Percentiles rank a stretch among this genome's conserved stretches.
Evolutionary conservation across 495 filamentous ascomycete species (phyloP).

Genomic region (Xylaria telfairii): DNA sequence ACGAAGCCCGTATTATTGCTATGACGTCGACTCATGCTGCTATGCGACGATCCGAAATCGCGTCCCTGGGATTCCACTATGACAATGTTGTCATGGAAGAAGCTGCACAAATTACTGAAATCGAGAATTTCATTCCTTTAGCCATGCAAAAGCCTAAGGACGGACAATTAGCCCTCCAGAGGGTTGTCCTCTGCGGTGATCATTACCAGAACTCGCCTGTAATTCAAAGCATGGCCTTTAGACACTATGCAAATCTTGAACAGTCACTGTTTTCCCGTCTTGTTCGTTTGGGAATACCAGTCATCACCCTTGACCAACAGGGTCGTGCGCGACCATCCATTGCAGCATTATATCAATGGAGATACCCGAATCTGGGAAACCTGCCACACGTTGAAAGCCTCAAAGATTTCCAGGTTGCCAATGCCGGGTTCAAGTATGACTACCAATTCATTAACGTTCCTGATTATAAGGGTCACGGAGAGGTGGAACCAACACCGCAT

Average conservation of each 20-base stretch:
- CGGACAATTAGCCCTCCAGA: constrained; percentile 76
- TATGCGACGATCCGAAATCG: constrained; percentile 94
- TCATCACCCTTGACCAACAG: constrained; percentile 89
- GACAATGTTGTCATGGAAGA: constrained; percentile 99
- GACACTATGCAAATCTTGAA: constrained; percentile 93
- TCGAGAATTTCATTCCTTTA: constrained; percentile 94
- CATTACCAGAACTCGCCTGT: constrained; percentile 97
- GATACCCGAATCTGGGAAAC: constrained; percentile 81
- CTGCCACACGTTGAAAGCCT: constrained; percentile 72
- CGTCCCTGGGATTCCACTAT: constrained; percentile 90
- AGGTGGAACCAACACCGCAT: constrained; percentile 90
- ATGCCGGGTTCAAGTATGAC: constrained; percentile 90
- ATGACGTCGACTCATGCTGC: constrained; percentile 99
- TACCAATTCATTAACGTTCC: constrained; percentile 97
- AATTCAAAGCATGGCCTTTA: constrained; percentile 94
- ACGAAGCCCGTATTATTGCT: constrained; percentile 93
- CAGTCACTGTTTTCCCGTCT: constrained; percentile 93
- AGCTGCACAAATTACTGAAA: constrained; percentile 96
- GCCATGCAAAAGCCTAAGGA: constrained; percentile 83
- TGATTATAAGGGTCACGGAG: constrained; percentile 90
- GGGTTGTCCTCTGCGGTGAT: constrained; percentile 92
- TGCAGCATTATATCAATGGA: constrained; percentile 91
- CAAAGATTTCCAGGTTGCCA: constrained; percentile 79
- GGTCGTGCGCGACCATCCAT: constrained; percentile 87
- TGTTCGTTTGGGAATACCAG: constrained; percentile 86